These are phyloP conservation scores for Pelargonium cotyledonis DNA, from an alignment of 441 rosid species.

Conservation along the genomic window DNA sequence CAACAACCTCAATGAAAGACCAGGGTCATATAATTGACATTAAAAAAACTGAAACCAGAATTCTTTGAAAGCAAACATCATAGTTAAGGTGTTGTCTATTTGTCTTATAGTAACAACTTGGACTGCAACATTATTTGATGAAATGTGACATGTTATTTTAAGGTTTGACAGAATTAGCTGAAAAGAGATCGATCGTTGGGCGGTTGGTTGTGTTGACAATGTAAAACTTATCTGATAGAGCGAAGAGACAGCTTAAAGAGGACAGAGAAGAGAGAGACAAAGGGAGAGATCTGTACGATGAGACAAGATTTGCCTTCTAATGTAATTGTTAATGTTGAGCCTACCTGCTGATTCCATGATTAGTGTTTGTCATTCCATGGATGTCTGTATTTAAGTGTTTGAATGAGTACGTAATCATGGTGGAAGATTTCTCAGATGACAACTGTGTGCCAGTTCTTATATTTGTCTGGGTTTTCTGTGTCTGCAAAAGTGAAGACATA, in stretches of 20 bases:
- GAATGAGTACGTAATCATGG: neutral
- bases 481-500: no score
- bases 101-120: neutral
- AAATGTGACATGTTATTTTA: neutral
- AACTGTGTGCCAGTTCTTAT: no score
- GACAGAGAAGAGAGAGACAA: slow-evolving; percentile 27
- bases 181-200: slow-evolving; percentile 2
- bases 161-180: slow-evolving; percentile 1
- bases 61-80: slow-evolving; percentile 21
- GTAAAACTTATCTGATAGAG: neutral
- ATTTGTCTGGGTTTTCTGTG: no score
- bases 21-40: slow-evolving; percentile 13
- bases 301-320: slow-evolving; percentile 45
- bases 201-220: slow-evolving; percentile 18
- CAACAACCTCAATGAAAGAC: slow-evolving; percentile 25
- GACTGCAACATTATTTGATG: no score
- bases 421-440: no score
- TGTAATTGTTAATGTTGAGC: slow-evolving; percentile 9
- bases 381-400: neutral
- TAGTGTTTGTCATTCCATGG: neutral
- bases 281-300: slow-evolving; percentile 40
- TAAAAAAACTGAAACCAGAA: slow-evolving; percentile 20
- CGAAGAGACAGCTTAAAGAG: slow-evolving; percentile 22
- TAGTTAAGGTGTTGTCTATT: neutral
- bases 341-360: slow-evolving; percentile 27